Percentiles rank a stretch among this genome's conserved stretches.
phyloP scores from a whole-genome alignment of 1,284 basidiomycete genomes.

The Anthracocystis walkeri region DNA sequence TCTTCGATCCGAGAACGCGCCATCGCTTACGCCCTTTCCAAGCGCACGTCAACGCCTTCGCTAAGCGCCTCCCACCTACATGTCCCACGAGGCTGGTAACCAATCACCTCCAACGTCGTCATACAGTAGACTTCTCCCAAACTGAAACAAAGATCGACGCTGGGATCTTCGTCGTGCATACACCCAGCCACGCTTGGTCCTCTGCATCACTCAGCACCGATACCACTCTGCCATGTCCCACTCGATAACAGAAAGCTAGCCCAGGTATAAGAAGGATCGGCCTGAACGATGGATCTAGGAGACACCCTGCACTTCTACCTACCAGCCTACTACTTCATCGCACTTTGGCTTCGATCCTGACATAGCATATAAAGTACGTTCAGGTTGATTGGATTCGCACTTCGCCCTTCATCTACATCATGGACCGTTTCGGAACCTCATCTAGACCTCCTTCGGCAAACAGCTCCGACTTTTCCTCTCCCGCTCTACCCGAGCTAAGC shows the following conservation, averaged over 20 bases:
- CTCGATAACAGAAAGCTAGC: no score
- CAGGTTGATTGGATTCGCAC: no score
- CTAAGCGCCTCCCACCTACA: background rate
- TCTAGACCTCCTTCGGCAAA: conserved; percentile 7
- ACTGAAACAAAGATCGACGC: conserved; percentile 12
- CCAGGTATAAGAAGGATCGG: no score
- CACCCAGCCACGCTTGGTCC: background rate
- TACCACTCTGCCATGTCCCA: background rate
- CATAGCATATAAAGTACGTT: background rate
- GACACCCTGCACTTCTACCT: no score
- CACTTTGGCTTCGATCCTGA: background rate
- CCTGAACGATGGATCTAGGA: no score
- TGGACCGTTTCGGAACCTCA: conserved; percentile 8
- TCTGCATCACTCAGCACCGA: background rate
- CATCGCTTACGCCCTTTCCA: conserved; percentile 11
- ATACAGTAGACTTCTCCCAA: background rate
- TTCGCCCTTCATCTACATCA: background rate
- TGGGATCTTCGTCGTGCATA: conserved; percentile 19
- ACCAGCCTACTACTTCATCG: background rate
- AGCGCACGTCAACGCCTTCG: conserved; percentile 17
- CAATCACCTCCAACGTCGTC: background rate
- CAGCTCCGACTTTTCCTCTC: conserved; percentile 27
- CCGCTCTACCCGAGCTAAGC: conserved; percentile 35
- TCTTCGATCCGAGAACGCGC: conserved; percentile 20
- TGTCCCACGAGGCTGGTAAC: conserved; percentile 2